Base-by-base conservation (phyloP, 495 filamentous ascomycete genomes). In the Annulohypoxylon nitens region DNA sequence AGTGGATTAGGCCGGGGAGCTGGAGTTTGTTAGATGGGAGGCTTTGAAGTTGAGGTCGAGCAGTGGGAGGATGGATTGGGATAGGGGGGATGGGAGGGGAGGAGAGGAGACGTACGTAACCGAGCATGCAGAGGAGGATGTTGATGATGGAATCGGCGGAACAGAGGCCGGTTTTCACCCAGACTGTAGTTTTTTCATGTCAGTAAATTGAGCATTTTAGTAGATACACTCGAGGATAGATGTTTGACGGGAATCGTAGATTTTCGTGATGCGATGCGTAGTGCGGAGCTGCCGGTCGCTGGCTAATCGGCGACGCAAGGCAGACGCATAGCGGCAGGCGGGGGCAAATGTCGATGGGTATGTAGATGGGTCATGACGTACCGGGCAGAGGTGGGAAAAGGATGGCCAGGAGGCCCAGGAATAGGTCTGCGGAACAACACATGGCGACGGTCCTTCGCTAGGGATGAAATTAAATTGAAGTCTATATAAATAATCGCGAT, bases 81-180 rank as follows among this genome's bases (percentile, higher is more conserved):
- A 39, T 64, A 37, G 18, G 18, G 45, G 57, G 7, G 12, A 25
- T 16, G 18, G 37, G 50, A 61, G 18, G 26, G 45, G 43, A 48
- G 33, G 51, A 45, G 39, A 57, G 55, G 37, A 16, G 43, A 76
- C 84, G 51, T 79, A 88, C 84, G 81, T 88, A 97, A 81, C 97
- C 95, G 50, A 99, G 92, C 54, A 88, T 83, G 83, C 91, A 95
- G 72, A 99, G 93, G 61, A 93, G 91, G 80, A 99, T 88, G 84
- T 98, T 98, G 86, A 99, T 97, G 78, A 98, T 72, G 30, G 91
- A 93, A 86, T 98, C 97, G 45, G 93, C 94, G 63, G 90, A 92
- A 87, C 96, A 99, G 83, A 99, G 87, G 73, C 96, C 96, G 78
- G 89, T 81, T 83, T 98, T 99, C 54, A 99, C 92, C 95, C 95